phyloP scores from a whole-genome alignment of 2,329 filamentous ascomycete species.

The Samsoniella hepiali region DNA sequence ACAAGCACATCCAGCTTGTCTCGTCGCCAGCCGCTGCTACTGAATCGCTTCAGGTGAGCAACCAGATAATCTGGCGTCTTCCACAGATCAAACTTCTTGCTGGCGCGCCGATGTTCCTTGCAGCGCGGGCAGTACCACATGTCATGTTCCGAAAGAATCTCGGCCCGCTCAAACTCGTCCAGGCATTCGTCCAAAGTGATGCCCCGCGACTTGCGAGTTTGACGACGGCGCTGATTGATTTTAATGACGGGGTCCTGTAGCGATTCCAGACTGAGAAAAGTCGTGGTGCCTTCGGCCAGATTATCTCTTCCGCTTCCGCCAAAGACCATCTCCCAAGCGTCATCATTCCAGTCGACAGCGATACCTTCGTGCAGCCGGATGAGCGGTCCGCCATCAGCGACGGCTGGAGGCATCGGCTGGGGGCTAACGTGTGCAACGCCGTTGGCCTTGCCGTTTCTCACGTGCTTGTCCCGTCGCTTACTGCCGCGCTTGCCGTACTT shows the following conservation, averaged over 20 bases:
- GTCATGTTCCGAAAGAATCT: slow-evolving; percentile 90
- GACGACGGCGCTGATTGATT: slow-evolving; percentile 60
- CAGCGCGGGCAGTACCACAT: slow-evolving; percentile 97
- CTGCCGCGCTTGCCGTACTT: slow-evolving; percentile 49
- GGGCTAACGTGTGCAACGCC: slow-evolving; percentile 31
- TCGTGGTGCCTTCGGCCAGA: slow-evolving; percentile 56
- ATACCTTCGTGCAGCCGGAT: slow-evolving; percentile 81
- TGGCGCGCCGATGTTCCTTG: slow-evolving; percentile 87
- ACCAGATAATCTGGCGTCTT: slow-evolving; percentile 93
- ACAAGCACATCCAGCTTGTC: slow-evolving; percentile 91
- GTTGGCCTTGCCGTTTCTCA: slow-evolving; percentile 36
- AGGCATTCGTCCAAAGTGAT: slow-evolving; percentile 87
- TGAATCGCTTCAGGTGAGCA: slow-evolving; percentile 94
- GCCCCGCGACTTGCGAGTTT: slow-evolving; percentile 55
- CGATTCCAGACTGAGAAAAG: slow-evolving; percentile 51
- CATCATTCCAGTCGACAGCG: slow-evolving; percentile 77
- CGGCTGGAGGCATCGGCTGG: slow-evolving; percentile 37
- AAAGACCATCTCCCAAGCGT: slow-evolving; percentile 71
- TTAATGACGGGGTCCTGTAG: slow-evolving; percentile 63
- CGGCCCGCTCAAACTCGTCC: slow-evolving; percentile 89
- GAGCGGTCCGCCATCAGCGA: slow-evolving; percentile 56
- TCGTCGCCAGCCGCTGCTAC: slow-evolving; percentile 73
- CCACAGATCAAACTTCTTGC: slow-evolving; percentile 97
- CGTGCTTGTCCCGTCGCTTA: slow-evolving; percentile 46
- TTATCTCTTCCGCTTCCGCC: slow-evolving; percentile 34